Evolutionary conservation across 2,329 filamentous ascomycete genomes (phyloP).

Genomic region (Leptosphaerulina australis): DNA sequence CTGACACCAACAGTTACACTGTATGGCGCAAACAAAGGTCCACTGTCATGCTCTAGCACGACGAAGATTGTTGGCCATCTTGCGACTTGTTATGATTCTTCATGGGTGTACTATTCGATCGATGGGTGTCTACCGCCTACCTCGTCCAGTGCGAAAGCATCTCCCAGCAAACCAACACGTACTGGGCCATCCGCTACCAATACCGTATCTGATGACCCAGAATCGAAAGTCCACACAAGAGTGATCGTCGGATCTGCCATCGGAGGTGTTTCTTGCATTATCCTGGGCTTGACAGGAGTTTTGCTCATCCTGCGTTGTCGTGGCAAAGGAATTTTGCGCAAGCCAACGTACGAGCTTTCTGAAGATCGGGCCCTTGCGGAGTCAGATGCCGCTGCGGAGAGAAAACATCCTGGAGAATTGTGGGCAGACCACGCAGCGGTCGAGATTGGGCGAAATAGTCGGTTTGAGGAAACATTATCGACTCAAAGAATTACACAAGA

Average conservation of each 20-base stretch:
- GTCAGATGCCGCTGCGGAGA: slow-evolving; percentile 18
- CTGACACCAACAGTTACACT: slow-evolving; percentile 30
- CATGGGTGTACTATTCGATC: slow-evolving; percentile 39
- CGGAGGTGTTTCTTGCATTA: slow-evolving; percentile 21
- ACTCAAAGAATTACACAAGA: neutral
- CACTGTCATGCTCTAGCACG: slow-evolving; percentile 24
- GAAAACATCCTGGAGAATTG: slow-evolving; percentile 19
- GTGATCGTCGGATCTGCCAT: slow-evolving; percentile 28
- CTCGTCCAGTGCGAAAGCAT: slow-evolving; percentile 5
- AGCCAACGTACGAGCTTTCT: slow-evolving; percentile 25
- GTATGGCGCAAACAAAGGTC: slow-evolving; percentile 27
- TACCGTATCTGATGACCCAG: slow-evolving; percentile 1
- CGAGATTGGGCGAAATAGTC: slow-evolving; percentile 35
- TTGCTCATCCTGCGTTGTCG: slow-evolving; percentile 19
- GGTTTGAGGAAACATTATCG: slow-evolving; percentile 11
- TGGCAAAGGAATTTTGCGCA: neutral
- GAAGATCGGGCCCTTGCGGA: slow-evolving; percentile 23
- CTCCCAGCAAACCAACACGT: neutral
- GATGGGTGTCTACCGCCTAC: slow-evolving; percentile 27
- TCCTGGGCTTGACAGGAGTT: slow-evolving; percentile 18
- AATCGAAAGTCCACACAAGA: slow-evolving; percentile 6
- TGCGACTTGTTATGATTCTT: slow-evolving; percentile 35
- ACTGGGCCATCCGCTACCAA: slow-evolving; percentile 8
- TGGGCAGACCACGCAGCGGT: slow-evolving; percentile 24
- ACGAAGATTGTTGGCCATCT: slow-evolving; percentile 28